phyloP scores from a whole-genome alignment of 2,329 filamentous ascomycete genomes.

The Claviceps sp. region DNA sequence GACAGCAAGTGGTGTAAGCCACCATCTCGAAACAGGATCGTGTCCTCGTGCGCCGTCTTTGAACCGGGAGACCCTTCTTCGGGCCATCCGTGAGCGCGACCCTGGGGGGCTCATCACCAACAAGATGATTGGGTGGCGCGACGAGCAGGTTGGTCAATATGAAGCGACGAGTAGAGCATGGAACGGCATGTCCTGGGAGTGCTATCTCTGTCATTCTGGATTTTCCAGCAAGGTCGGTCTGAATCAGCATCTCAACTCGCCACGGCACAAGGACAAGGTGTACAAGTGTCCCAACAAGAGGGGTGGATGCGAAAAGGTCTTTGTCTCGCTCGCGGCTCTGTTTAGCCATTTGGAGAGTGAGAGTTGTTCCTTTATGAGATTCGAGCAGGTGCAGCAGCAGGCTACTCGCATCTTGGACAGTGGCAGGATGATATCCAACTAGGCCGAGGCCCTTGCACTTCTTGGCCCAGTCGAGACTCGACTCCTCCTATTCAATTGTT shows the following conservation, averaged over 20 bases:
- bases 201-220: slow-evolving; percentile 28
- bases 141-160: slow-evolving; percentile 15
- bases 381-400: slow-evolving; percentile 20
- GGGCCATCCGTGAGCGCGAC: slow-evolving; percentile 31
- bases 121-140: slow-evolving; percentile 31
- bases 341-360: slow-evolving; percentile 33
- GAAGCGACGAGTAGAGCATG: slow-evolving; percentile 25
- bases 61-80: slow-evolving; percentile 34
- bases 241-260: slow-evolving; percentile 39
- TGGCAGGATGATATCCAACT: background rate
- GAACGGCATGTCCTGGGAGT: slow-evolving; percentile 23
- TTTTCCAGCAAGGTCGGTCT: slow-evolving; percentile 25
- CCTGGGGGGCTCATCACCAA: slow-evolving; percentile 33
- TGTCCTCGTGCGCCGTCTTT: slow-evolving; percentile 31
- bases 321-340: slow-evolving; percentile 23
- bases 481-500: too few species aligned
- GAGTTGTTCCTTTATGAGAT: slow-evolving; percentile 23
- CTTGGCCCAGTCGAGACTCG: too few species aligned
- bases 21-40: slow-evolving; percentile 41
- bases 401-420: background rate
- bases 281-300: slow-evolving; percentile 26
- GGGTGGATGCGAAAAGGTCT: slow-evolving; percentile 19
- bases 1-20: slow-evolving; percentile 36
- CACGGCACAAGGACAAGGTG: slow-evolving; percentile 20
- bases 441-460: too few species aligned